These are phyloP conservation scores for Fusarium sarcochroum DNA, from an alignment of 2,329 filamentous ascomycete genomes.

Conservation along the genomic window DNA sequence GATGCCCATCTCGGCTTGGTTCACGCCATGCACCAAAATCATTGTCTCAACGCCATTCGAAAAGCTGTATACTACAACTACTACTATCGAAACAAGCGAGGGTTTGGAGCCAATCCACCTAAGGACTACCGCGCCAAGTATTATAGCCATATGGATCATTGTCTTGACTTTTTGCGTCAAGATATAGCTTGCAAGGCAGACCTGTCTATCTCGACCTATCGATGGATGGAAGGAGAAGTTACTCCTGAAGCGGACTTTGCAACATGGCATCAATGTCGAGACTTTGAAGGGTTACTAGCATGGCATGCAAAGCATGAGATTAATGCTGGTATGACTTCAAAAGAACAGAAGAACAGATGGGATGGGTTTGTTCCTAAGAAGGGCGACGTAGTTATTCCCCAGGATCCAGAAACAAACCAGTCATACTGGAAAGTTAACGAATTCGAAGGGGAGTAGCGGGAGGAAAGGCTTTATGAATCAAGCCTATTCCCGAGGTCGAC, in stretches of 20 bases:
- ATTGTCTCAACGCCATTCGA: neutral
- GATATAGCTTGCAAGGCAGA: conserved; percentile 5
- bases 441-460: neutral
- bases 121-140: neutral
- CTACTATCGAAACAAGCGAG: conserved; percentile 1
- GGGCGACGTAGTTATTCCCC: neutral
- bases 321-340: neutral
- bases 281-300: neutral
- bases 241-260: conserved; percentile 2
- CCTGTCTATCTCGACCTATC: neutral
- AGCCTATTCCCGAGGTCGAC: no score
- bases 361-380: neutral
- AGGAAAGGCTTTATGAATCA: no score
- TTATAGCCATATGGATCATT: neutral
- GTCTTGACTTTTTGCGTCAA: conserved; percentile 1
- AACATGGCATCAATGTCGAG: conserved; percentile 6
- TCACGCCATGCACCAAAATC: conserved; percentile 8
- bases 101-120: neutral
- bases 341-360: neutral
- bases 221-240: conserved; percentile 2
- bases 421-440: conserved; percentile 1
- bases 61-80: conserved; percentile 5
- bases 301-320: conserved; percentile 3
- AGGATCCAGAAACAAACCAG: neutral
- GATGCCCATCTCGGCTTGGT: neutral